Evolutionary conservation across 331 rosid species (phyloP), one percentile per base, ranked within the genome.

Genomic region (Pyracantha coccinea): DNA sequence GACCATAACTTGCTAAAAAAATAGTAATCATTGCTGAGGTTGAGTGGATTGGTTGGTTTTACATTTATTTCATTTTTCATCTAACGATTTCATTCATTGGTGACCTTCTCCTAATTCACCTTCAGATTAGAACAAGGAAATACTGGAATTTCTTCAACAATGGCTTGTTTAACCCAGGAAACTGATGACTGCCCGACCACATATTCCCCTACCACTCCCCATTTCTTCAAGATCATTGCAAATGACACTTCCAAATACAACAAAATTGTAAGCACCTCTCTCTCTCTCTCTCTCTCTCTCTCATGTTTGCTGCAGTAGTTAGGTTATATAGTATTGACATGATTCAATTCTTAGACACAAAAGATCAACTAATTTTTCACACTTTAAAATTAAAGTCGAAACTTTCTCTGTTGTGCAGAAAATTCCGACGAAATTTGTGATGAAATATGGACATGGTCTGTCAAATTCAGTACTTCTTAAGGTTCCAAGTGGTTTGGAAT

Each of bases 401-500:
- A 41, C 5, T 41, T 41, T 41, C 12, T 44, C 14, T 68, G 14
- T 14, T 68, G 5, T 35, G 35, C 24, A 72, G 75, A 57, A 24
- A 21, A 64, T 83, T 31, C 86, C 92, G 2, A 55, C 11, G n/a
- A 77, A 59, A 25, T 70, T 72, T 67, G 55, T 72, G 20, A 73
- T 61, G n/a, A 79, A 45, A 38, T 62, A 81, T 69, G 86, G 87
- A 41, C 63, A 4, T 41, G 44, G 2, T 3, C 29, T 89, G 24
- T 20, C 81, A 38, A 76, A 76, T 50, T 75, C 80, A 7, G 78
- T 69, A 59, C 24, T 17, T 47, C 50, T 87, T 4, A 78, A 66
- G 68, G 67, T 81, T 76, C 92, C 85, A 28, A 72, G 65, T 58
- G 58, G 79, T 14, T 55, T 17, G 13, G 16, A 75, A 55, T 54